Evolutionary conservation across 495 filamentous ascomycete species (phyloP), one percentile per base, ranked within the genome.

Genomic region (Penicillium coprophilum): DNA sequence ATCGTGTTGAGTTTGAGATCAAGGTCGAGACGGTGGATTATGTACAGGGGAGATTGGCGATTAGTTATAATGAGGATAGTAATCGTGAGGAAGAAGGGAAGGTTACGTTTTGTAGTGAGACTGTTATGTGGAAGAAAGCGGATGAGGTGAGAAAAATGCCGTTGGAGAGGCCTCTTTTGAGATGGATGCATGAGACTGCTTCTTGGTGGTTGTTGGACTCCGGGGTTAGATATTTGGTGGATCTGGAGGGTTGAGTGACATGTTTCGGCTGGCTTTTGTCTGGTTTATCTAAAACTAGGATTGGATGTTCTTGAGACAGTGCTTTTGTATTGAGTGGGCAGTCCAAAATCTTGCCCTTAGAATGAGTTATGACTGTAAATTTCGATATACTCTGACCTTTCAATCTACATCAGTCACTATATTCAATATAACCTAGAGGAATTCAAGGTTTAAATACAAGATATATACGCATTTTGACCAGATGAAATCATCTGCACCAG

Each of bases 201-300:
- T 49, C 69, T 36, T 75, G 72, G 74, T 75, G 71, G 71, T 60
- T 77, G 51, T 46, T 75, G 58, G 74, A 73, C 40, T 72, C 72
- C 10, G 74, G 72, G 8, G 62, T 70, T 17, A 46, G 38, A n/a
- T 75, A 72, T 65, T 39, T 77, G 62, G 59, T 50, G 46, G 65
- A 63, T 21, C 23, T 71, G 51, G 60, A 66, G 40, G 21, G 12
- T 32, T 57, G 43, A 43, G 24, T 43, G 34, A 10, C 11, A 13
- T 57, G 13, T 57, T 27, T 53, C 2, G 11, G 48, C 31, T 46
- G 24, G 24, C 13, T 21, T 31, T 36, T 12, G 24, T 43, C 2
- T 34, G 44, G 20, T 41, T n/a, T 6, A 31, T 5, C 45, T 39
- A 12, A 19, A 9, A 6, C 24, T 27, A 27, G 1, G 2, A 0